Percentiles rank a stretch among this genome's conserved stretches.
phyloP scores from a whole-genome alignment of 208 protist genomes.

The Crithidia acanthocephali region DNA sequence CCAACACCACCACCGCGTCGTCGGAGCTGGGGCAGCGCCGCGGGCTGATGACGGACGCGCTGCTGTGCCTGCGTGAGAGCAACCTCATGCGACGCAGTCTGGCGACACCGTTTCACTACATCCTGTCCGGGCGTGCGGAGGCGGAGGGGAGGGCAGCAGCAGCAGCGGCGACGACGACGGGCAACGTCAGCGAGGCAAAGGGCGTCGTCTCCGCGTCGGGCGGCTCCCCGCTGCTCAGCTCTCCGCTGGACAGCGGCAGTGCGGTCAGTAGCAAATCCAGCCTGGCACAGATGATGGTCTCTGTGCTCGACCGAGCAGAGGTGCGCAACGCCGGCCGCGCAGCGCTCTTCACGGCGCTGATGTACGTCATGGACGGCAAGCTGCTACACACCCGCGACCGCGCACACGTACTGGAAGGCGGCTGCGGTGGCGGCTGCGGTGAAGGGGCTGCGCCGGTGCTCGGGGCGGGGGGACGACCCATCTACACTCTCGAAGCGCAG shows the following conservation, averaged over 20 bases:
- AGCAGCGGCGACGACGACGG: too few species aligned
- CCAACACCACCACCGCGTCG: background rate
- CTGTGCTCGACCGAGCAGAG: background rate
- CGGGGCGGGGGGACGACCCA: too few species aligned
- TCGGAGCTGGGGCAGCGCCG: conserved; percentile 1
- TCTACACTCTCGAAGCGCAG: too few species aligned
- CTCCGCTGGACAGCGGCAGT: background rate
- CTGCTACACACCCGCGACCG: conserved; percentile 20
- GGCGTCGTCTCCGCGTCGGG: too few species aligned
- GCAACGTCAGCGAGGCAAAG: too few species aligned
- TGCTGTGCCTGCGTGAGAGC: conserved; percentile 12
- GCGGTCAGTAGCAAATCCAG: background rate
- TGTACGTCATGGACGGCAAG: conserved; percentile 24
- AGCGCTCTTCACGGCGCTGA: conserved; percentile 17
- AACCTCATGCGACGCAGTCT: conserved; percentile 10
- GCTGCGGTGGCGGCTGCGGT: background rate
- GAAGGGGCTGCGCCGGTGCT: too few species aligned
- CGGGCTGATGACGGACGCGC: conserved; percentile 11
- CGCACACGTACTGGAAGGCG: conserved; percentile 4
- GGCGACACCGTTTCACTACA: conserved; percentile 13
- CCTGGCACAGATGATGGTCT: conserved; percentile 3
- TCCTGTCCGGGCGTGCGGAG: background rate
- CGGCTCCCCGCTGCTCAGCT: too few species aligned
- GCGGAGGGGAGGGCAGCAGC: too few species aligned
- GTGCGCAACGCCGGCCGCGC: conserved; percentile 13